Conservation (phyloP, 768 basidiomycete genomes). For the Boletus sp. region DNA sequence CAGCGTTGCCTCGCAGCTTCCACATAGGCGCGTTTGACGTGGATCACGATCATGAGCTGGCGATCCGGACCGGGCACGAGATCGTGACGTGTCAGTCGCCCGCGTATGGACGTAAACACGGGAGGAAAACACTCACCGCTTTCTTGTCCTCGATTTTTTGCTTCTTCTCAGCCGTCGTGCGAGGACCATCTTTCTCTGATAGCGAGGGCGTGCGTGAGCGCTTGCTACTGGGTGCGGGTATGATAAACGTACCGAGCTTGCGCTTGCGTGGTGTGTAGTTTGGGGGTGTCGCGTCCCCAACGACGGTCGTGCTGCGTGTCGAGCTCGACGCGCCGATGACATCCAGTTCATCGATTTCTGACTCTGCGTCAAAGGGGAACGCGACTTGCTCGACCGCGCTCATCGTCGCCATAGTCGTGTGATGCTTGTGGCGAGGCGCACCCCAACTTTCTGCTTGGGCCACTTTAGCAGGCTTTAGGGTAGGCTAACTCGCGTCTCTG, state of each 20-base stretch:
- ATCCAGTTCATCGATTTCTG: constrained; percentile 30
- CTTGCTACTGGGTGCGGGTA: constrained; percentile 16
- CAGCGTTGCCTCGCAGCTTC: constrained; percentile 46
- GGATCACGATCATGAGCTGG: constrained; percentile 42
- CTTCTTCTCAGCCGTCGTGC: constrained; percentile 22
- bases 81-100: background rate
- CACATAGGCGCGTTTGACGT: constrained; percentile 35
- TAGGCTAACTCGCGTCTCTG: constrained; percentile 23
- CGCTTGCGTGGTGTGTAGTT: background rate
- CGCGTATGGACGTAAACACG: background rate
- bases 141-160: constrained; percentile 39
- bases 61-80: background rate
- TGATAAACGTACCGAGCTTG: constrained; percentile 6
- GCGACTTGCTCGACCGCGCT: constrained; percentile 3
- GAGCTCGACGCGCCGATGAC: constrained; percentile 25
- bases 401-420: constrained; percentile 3
- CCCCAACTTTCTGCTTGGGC: background rate
- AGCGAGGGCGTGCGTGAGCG: constrained; percentile 16
- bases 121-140: constrained; percentile 30
- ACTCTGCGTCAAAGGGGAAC: constrained; percentile 8
- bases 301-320: constrained; percentile 29
- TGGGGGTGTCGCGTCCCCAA: constrained; percentile 29
- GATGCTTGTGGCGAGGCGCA: background rate
- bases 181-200: background rate
- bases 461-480: constrained; percentile 18